A percentile compares a stretch with the other conserved stretches of the same genome.
Conservation (phyloP, 495 filamentous ascomycete species). For the Hypoxylon trugodes region DNA sequence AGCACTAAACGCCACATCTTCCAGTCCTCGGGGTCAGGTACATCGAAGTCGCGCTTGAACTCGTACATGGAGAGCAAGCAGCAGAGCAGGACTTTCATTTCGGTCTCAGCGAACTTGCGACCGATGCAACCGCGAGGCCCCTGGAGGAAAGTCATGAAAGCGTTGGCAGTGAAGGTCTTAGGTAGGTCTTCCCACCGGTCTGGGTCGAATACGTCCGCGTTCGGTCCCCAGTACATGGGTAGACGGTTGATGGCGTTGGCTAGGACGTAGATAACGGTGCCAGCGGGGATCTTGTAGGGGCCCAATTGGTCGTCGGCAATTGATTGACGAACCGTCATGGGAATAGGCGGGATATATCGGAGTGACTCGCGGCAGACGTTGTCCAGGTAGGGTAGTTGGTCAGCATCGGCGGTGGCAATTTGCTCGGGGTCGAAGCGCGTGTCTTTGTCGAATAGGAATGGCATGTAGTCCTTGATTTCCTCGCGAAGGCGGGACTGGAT, state of each 20-base stretch:
- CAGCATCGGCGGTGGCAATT: constrained; percentile 34
- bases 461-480: constrained; percentile 50
- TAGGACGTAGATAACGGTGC: constrained; percentile 47
- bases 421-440: constrained; percentile 20
- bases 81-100: constrained; percentile 53
- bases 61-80: constrained; percentile 47
- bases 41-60: constrained; percentile 47
- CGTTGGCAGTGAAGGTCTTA: constrained; percentile 43
- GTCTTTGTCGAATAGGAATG: constrained; percentile 48
- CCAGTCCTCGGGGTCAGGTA: constrained; percentile 58
- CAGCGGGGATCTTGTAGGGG: constrained; percentile 39
- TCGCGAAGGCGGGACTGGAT: constrained; percentile 46
- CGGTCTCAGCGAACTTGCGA: constrained; percentile 51
- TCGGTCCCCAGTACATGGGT: constrained; percentile 48
- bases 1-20: constrained; percentile 65
- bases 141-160: constrained; percentile 52
- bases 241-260: constrained; percentile 52
- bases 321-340: constrained; percentile 50
- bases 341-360: constrained; percentile 57
- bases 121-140: constrained; percentile 52
- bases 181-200: constrained; percentile 51
- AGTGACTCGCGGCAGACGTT: constrained; percentile 61
- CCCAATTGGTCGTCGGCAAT: constrained; percentile 41
- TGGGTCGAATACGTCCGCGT: constrained; percentile 48
- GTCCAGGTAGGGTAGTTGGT: constrained; percentile 49